Conservation (phyloP, 345 rosid genomes). For the Salix dunnii region DNA sequence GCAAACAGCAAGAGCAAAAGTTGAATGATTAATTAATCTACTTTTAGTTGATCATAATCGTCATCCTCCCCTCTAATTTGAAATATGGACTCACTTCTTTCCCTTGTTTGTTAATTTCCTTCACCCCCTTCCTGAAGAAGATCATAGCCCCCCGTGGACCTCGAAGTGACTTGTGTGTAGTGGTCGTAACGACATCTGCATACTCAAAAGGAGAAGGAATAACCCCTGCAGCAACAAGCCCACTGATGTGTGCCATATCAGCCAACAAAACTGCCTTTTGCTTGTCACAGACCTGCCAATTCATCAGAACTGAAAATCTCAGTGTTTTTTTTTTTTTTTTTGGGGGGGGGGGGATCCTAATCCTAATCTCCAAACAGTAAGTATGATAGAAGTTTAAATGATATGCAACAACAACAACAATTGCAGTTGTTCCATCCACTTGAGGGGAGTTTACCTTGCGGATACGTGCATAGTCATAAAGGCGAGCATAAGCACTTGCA, state of each 20-base stretch:
- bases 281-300: constrained; percentile 86
- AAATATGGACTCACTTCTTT: constrained; percentile 57
- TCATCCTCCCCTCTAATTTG: neutral
- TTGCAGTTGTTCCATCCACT: neutral
- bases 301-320: constrained; percentile 11
- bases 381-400: no score
- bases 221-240: constrained; percentile 92
- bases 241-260: constrained; percentile 98
- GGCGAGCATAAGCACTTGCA: constrained; percentile 96
- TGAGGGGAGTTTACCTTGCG: constrained; percentile 57
- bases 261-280: constrained; percentile 85
- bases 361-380: neutral
- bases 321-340: no score
- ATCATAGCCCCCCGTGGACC: constrained; percentile 99
- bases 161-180: constrained; percentile 96
- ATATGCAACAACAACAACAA: no score
- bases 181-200: constrained; percentile 92
- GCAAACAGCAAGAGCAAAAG: neutral
- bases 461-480: constrained; percentile 86
- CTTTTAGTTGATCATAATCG: neutral
- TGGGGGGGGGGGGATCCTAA: no score
- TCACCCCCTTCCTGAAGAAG: constrained; percentile 88
- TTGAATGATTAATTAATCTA: neutral
- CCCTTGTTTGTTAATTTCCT: constrained; percentile 82
- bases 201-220: constrained; percentile 95